phyloP scores from a whole-genome alignment of 108 stramenopile genomes.

The Pinguiococcus pyrenoidosus region DNA sequence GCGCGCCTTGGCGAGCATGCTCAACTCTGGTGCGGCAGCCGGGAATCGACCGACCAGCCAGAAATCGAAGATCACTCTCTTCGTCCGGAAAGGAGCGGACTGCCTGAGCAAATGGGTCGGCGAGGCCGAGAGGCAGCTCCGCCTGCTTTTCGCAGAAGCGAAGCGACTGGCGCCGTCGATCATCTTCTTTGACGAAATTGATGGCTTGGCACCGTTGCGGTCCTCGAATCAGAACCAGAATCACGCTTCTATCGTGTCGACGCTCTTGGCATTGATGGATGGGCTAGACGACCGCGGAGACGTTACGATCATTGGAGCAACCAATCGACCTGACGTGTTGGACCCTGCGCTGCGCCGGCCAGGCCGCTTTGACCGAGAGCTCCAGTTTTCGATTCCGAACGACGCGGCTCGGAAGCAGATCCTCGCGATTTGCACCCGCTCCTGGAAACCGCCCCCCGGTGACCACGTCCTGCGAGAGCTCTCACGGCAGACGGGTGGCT shows the following conservation, averaged over 20 bases:
- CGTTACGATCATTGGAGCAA: conserved; percentile 26
- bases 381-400: conserved; percentile 18
- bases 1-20: conserved; percentile 22
- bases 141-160: conserved; percentile 31
- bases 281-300: conserved; percentile 26
- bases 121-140: conserved; percentile 30
- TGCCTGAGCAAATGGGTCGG: conserved; percentile 25
- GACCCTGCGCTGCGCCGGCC: conserved; percentile 30
- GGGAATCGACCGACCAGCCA: too few relatives aligned
- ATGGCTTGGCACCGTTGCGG: conserved; percentile 25
- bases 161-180: conserved; percentile 13
- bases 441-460: conserved; percentile 13
- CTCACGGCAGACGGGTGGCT: conserved; percentile 11
- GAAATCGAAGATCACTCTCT: too few relatives aligned
- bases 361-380: conserved; percentile 28
- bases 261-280: conserved; percentile 30
- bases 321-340: conserved; percentile 24
- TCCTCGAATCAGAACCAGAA: conserved; percentile 29
- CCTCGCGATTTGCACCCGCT: conserved; percentile 15
- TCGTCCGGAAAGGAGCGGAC: conserved; percentile 23
- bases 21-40: too few relatives aligned
- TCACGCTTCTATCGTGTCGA: conserved; percentile 27
- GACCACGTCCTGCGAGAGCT: conserved; percentile 7
- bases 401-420: conserved; percentile 8
- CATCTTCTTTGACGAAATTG: conserved; percentile 29